Base-by-base conservation (phyloP, 140 eudicot genomes). In the Ambrosia hybrid region DNA sequence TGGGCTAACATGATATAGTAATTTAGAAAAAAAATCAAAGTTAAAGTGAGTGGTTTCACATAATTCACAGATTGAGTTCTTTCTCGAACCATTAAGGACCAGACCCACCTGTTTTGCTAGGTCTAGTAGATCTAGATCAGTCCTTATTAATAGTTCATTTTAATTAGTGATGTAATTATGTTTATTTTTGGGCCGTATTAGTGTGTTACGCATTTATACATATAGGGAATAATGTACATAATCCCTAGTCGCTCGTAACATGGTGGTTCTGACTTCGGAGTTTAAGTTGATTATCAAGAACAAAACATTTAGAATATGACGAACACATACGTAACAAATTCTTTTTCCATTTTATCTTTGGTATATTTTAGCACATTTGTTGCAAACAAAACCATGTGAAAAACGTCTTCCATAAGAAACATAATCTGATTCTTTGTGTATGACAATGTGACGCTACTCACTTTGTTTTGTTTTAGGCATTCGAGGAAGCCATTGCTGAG, bases 401-500 rank as follows among this genome's bases (percentile, higher is more conserved):
- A 36, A 59, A 9, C 7, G 6, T 58, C 64, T 58, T 39, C 39
- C 0, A 16, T 56, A 8, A 16, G 33, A 17, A 58, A 34, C 4
- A 34, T 34, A 34, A 58, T 34, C 10, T 59, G 17, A 5, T 60
- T 60, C 13, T 33, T 60, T 8, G 67, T 11, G 5, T 36, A 33
- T 61, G 46, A 57, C 5, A 61, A 36, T 5, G 21, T 58, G 17
- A 36, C 60, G 3, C 0, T 3, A 16, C 3, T 15, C 6, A 2
- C 34, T 11, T 1, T 33, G 15, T 36, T 61, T 7, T 59, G 30
- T 21, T 21, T 39, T 12, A 61, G 67, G 67, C 67, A 34, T 60
- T 60, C 34, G 67, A 60, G 46, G 67, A 60, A 60, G 67, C 67
- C 45, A 60, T 60, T 60, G 67, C 67, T 60, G 67, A 60, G 67